These are phyloP conservation scores for Phallus indusiatus DNA, from an alignment of 768 basidiomycete genomes.

Conservation along the genomic window DNA sequence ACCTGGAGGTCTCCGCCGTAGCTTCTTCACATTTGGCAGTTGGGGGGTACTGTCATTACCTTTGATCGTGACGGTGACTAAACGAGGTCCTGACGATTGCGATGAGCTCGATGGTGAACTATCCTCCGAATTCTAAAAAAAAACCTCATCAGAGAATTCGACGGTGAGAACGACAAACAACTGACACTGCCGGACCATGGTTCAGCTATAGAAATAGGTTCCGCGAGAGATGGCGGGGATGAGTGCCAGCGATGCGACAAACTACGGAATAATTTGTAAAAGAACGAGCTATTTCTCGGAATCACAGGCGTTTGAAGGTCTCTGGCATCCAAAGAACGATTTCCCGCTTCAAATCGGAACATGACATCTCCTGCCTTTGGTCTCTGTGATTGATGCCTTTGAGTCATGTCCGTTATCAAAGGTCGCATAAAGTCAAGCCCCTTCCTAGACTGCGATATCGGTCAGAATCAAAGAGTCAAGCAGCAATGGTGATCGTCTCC, in stretches of 20 bases:
- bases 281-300: background rate
- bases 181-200: background rate
- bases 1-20: background rate
- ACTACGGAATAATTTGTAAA: background rate
- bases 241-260: background rate
- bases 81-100: background rate
- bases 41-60: background rate
- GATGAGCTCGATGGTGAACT: background rate
- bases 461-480: background rate
- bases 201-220: background rate
- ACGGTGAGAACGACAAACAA: background rate
- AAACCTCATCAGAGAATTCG: background rate
- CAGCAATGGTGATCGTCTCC: background rate
- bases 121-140: background rate
- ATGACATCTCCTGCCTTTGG: background rate
- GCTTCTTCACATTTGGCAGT: background rate
- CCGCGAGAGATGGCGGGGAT: background rate
- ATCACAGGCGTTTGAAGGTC: background rate
- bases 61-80: background rate
- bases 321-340: background rate
- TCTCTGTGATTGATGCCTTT: background rate
- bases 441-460: background rate
- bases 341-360: background rate
- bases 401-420: background rate
- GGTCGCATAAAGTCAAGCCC: background rate